These are phyloP conservation scores for Syzygium grande DNA, from an alignment of 345 rosid genomes.

Conservation along the genomic window DNA sequence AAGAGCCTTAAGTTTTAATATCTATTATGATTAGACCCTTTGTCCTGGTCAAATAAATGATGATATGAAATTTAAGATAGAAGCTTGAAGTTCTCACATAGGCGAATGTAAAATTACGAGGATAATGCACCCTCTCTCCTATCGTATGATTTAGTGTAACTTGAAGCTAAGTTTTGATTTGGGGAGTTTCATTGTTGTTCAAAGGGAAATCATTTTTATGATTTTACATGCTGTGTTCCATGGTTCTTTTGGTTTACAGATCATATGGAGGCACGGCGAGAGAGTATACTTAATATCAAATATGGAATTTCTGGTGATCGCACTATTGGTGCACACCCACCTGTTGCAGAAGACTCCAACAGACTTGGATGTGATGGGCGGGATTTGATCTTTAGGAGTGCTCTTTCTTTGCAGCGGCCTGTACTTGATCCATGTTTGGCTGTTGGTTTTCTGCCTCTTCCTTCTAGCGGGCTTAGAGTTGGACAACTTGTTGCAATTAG, in stretches of 20 bases:
- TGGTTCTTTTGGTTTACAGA: neutral
- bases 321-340: constrained; percentile 78
- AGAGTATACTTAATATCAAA: constrained; percentile 72
- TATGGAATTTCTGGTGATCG: constrained; percentile 74
- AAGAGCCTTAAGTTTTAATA: neutral
- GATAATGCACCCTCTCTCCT: neutral
- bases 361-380: constrained; percentile 25
- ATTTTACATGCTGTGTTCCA: neutral
- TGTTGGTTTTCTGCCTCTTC: constrained; percentile 86
- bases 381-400: constrained; percentile 75
- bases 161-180: neutral
- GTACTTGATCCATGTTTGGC: constrained; percentile 91
- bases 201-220: neutral
- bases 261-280: constrained; percentile 10
- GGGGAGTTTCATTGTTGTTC: neutral
- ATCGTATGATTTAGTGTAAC: neutral
- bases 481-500: constrained; percentile 80
- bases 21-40: neutral
- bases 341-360: constrained; percentile 31
- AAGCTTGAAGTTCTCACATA: neutral
- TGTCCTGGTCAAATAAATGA: neutral
- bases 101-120: neutral
- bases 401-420: constrained; percentile 71
- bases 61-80: neutral
- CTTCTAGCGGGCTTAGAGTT: constrained; percentile 73